phyloP scores from a whole-genome alignment of 306 rosid species.

The Pyrus pyrifolia region DNA sequence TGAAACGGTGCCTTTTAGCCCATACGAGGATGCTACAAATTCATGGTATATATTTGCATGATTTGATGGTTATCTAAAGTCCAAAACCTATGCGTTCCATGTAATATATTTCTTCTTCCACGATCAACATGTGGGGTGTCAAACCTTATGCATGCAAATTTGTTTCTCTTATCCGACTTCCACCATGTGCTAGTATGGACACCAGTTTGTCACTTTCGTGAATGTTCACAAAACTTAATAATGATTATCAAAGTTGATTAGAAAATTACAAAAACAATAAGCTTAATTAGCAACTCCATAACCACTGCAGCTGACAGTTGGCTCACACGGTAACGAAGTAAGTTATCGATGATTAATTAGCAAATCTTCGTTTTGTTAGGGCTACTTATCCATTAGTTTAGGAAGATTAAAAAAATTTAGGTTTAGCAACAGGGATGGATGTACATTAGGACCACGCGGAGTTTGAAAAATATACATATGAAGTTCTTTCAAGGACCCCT shows the following conservation, averaged over 20 bases:
- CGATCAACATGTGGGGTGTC: conserved; percentile 19
- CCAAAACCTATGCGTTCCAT: background rate
- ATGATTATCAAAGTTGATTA: no score
- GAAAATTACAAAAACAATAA: no score
- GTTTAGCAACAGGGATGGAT: background rate
- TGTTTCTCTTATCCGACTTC: background rate
- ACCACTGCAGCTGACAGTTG: background rate
- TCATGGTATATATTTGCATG: background rate
- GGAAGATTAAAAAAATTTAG: background rate
- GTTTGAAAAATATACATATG: no score
- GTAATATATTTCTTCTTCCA: background rate
- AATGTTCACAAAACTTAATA: background rate
- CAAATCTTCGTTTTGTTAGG: background rate
- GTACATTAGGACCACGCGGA: no score
- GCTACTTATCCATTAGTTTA: conserved; percentile 13
- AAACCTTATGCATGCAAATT: background rate
- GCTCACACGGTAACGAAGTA: background rate
- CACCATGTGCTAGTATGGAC: background rate
- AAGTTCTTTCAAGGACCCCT: no score
- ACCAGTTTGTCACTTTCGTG: background rate
- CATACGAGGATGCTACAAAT: background rate
- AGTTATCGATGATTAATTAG: background rate
- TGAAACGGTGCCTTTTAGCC: conserved; percentile 2
- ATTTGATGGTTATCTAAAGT: background rate
- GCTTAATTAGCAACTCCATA: no score